Evolutionary conservation across 805 yeast species (phyloP).

Genomic region (Tetrapisispora nanseiensis): DNA sequence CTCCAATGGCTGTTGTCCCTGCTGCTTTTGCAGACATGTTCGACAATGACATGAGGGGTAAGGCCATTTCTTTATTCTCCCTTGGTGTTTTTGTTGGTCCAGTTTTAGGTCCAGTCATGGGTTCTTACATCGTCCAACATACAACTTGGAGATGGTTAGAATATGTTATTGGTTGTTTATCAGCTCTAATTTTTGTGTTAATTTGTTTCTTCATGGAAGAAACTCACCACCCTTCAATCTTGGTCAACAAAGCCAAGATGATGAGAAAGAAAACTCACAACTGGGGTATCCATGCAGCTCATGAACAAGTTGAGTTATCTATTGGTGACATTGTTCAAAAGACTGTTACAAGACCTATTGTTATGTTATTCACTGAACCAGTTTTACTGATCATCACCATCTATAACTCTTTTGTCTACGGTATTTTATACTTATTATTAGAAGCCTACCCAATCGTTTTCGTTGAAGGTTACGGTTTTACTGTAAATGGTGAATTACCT

Average conservation of each 20-base stretch:
- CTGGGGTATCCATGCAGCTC: constrained; percentile 77
- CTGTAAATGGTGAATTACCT: constrained; percentile 51
- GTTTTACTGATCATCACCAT: constrained; percentile 57
- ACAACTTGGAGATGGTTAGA: constrained; percentile 80
- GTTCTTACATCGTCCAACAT: constrained; percentile 51
- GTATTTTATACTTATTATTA: constrained; percentile 62
- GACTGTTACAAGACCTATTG: constrained; percentile 57
- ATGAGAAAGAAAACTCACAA: constrained; percentile 62
- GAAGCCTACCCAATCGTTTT: constrained; percentile 73
- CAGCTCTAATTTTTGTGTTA: constrained; percentile 32
- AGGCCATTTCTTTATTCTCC: constrained; percentile 61
- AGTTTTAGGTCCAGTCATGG: constrained; percentile 68
- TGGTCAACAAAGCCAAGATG: constrained; percentile 50
- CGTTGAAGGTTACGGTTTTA: constrained; percentile 48
- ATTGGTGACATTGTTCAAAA: constrained; percentile 51
- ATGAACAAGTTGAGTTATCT: constrained; percentile 50
- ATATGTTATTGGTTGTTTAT: constrained; percentile 57
- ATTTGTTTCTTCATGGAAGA: constrained; percentile 41
- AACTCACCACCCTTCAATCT: constrained; percentile 61
- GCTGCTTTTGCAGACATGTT: constrained; percentile 82
- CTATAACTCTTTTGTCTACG: constrained; percentile 72
- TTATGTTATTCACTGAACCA: constrained; percentile 62
- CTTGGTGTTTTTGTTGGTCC: constrained; percentile 75
- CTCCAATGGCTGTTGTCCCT: constrained; percentile 77
- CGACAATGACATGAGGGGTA: constrained; percentile 57